phyloP scores from a whole-genome alignment of 2,329 filamentous ascomycete genomes.

The Clarireedia homoeocarpa region DNA sequence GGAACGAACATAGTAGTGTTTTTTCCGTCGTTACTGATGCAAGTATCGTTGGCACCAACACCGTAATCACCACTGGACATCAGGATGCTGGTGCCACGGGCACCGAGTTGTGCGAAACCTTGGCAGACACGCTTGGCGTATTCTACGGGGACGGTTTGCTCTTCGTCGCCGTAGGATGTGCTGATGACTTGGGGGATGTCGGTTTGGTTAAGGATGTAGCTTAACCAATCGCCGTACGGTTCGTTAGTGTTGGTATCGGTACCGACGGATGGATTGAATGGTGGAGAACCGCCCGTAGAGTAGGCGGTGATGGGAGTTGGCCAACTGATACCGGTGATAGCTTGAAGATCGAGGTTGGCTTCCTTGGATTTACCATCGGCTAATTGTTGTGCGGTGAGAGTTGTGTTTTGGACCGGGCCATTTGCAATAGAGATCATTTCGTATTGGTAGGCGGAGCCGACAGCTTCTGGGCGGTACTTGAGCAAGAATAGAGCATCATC shows the following conservation, averaged over 20 bases:
- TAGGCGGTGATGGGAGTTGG: constrained; percentile 46
- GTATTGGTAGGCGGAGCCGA: constrained; percentile 13
- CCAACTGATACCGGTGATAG: constrained; percentile 44
- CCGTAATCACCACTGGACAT: constrained; percentile 46
- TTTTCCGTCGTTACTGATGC: constrained; percentile 47
- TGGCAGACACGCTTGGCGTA: constrained; percentile 48
- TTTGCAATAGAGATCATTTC: constrained; percentile 12
- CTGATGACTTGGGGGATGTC: constrained; percentile 48
- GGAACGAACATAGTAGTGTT: constrained; percentile 46
- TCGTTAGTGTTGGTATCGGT: constrained; percentile 37
- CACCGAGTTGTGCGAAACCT: constrained; percentile 45
- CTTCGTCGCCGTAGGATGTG: constrained; percentile 52
- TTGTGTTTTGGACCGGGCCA: constrained; percentile 13
- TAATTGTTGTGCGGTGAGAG: constrained; percentile 11
- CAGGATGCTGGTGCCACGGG: constrained; percentile 46
- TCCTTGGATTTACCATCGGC: constrained; percentile 30
- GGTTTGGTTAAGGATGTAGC: constrained; percentile 39
- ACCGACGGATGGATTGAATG: constrained; percentile 40
- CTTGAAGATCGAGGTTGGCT: constrained; percentile 50
- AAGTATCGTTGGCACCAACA: constrained; percentile 32
- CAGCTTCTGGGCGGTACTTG: constrained; percentile 18
- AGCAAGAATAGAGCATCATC: constrained; percentile 16
- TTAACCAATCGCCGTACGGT: constrained; percentile 48
- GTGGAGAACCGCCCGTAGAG: constrained; percentile 46
- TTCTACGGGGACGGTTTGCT: constrained; percentile 43